These are phyloP conservation scores for Phytophthora hibernalis DNA, from an alignment of 352 stramenopile species.

Conservation along the genomic window DNA sequence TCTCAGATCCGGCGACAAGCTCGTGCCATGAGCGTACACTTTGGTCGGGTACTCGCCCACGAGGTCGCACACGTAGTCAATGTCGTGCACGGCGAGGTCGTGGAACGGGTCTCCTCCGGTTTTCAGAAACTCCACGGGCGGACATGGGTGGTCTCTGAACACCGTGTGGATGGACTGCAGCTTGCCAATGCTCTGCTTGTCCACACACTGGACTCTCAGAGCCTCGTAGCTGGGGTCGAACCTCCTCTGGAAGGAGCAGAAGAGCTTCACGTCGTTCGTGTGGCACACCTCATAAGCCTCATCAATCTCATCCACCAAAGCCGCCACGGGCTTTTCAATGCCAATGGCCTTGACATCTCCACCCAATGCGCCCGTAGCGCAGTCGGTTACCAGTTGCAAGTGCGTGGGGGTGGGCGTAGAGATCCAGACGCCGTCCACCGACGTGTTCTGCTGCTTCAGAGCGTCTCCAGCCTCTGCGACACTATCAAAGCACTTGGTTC, in stretches of 20 bases:
- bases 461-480: slow-evolving; percentile 38
- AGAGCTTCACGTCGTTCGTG: slow-evolving; percentile 65
- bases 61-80: slow-evolving; percentile 90
- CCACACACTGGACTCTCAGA: slow-evolving; percentile 51
- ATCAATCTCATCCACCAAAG: slow-evolving; percentile 67
- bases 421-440: slow-evolving; percentile 73
- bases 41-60: slow-evolving; percentile 78
- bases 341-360: slow-evolving; percentile 54
- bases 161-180: slow-evolving; percentile 87
- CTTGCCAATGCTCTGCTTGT: slow-evolving; percentile 61
- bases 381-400: slow-evolving; percentile 55
- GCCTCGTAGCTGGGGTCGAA: slow-evolving; percentile 92
- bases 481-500: slow-evolving; percentile 45
- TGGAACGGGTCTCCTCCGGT: slow-evolving; percentile 90
- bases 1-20: slow-evolving; percentile 70
- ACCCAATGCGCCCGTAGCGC: slow-evolving; percentile 24
- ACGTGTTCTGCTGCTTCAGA: slow-evolving; percentile 23
- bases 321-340: slow-evolving; percentile 80
- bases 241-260: slow-evolving; percentile 92
- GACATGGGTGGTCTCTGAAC: slow-evolving; percentile 92
- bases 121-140: slow-evolving; percentile 89
- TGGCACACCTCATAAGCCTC: slow-evolving; percentile 60
- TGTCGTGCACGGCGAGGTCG: slow-evolving; percentile 92
- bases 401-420: slow-evolving; percentile 80
- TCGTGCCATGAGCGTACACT: slow-evolving; percentile 88